phyloP scores from a whole-genome alignment of 805 yeast genomes.

The Blastobotrys muscicola region DNA sequence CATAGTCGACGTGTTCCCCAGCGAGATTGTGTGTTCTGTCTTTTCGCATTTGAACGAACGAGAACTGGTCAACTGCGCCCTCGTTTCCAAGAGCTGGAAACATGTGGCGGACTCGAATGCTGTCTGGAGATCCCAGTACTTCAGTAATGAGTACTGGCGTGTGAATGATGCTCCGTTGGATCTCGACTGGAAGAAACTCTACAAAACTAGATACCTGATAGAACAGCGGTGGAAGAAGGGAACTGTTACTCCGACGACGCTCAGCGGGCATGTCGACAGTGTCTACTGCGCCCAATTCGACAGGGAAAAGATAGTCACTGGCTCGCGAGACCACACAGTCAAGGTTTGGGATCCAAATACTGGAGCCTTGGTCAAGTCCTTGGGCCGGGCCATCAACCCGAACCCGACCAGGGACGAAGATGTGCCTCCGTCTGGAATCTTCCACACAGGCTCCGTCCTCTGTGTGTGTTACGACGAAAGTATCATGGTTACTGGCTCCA shows the following conservation, averaged over 20 bases:
- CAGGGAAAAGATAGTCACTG: constrained; percentile 65
- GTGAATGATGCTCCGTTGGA: constrained; percentile 9
- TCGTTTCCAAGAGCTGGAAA: constrained; percentile 18
- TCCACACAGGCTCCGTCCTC: constrained; percentile 27
- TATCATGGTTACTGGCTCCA: constrained; percentile 28
- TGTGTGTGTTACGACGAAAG: constrained; percentile 23
- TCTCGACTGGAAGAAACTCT: constrained; percentile 19
- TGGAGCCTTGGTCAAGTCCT: constrained; percentile 12
- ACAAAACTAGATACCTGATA: constrained; percentile 16
- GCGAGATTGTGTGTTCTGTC: constrained; percentile 10
- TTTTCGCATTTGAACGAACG: constrained; percentile 13
- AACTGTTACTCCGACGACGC: constrained; percentile 11
- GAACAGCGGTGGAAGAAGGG: constrained; percentile 24
- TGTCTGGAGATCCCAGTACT: constrained; percentile 20
- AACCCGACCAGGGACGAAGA: background rate
- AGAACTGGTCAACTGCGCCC: constrained; percentile 12
- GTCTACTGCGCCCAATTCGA: constrained; percentile 74
- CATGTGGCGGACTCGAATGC: constrained; percentile 9
- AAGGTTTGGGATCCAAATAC: constrained; percentile 26
- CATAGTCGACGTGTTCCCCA: too few relatives aligned
- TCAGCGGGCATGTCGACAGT: constrained; percentile 71
- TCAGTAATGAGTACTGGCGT: constrained; percentile 11
- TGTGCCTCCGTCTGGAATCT: constrained; percentile 1
- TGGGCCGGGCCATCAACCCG: constrained; percentile 9
- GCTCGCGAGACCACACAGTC: constrained; percentile 41